Percentiles rank a stretch among this genome's conserved stretches.
phyloP scores from a whole-genome alignment of 2,329 filamentous ascomycete species.

The Fusarium chuoi region DNA sequence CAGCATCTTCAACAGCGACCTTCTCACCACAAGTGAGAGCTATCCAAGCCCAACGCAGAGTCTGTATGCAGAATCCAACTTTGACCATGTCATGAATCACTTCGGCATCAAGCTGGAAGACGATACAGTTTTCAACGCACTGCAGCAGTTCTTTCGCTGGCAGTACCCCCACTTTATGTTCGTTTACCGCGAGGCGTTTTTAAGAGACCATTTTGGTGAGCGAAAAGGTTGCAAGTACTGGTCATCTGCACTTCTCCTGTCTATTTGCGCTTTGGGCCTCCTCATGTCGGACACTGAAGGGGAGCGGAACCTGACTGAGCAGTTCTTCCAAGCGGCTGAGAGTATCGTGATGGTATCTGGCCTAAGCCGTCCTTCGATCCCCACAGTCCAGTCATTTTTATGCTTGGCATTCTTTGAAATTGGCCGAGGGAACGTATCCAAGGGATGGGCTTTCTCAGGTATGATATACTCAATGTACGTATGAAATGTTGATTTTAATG shows the following conservation, averaged over 20 bases:
- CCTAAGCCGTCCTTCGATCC: neutral
- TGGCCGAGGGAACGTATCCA: neutral
- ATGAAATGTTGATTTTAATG: neutral
- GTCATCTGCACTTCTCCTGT: neutral
- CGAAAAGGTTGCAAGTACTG: slow-evolving; percentile 3
- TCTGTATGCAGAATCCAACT: neutral
- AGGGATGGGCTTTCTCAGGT: slow-evolving; percentile 5
- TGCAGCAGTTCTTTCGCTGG: slow-evolving; percentile 9
- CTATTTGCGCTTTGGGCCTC: neutral
- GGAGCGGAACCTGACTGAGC: neutral
- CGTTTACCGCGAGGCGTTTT: neutral
- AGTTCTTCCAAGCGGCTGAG: neutral
- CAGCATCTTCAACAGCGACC: neutral
- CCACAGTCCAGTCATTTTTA: neutral
- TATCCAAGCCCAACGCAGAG: neutral
- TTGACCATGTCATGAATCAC: slow-evolving; percentile 1
- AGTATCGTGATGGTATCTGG: neutral
- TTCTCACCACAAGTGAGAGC: neutral
- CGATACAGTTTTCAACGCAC: neutral
- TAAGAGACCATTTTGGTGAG: slow-evolving; percentile 9
- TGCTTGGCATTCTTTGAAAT: slow-evolving; percentile 2
- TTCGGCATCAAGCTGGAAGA: slow-evolving; percentile 3
- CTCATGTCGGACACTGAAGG: neutral
- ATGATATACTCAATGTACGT: accelerated
- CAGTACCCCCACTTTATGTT: slow-evolving; percentile 14